Base-by-base conservation (phyloP, 2,329 filamentous ascomycete species). In the Penicillium psychrosexuale region DNA sequence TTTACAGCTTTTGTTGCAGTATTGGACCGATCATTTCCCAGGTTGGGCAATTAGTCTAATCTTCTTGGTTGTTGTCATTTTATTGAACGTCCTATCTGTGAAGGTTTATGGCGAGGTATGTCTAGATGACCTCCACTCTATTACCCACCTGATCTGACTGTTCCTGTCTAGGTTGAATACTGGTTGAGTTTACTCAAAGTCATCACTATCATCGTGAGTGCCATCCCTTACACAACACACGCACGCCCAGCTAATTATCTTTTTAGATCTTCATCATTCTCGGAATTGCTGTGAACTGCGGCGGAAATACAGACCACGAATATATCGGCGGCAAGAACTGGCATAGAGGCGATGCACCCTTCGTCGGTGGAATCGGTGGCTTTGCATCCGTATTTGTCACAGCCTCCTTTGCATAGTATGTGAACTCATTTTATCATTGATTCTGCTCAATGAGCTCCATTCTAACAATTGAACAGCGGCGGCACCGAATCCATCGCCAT, bases 401-500 rank as follows among this genome's bases (percentile, higher is more conserved):
- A 0, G 82, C 82, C n/a, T 78, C 75, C 52, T 87, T 87, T 66
- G 83, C 84, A 27, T 86, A 75, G 78, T 75, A 71, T 36, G 68
- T 61, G 31, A 11, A 12, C 22, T 22, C 6, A 27, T 31, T 13
- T 33, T 27, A 8, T 24, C 36, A 12, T 22, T 19, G 0, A 15
- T n/a, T 22, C 13, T 8, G 9, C 8, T 13, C 12, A 44, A 13
- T 15, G 2, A 33, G n/a, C 8, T 38, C 15, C 5, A 31, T 22
- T 30, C 30, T 40, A 47, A 36, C 52, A 51, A 12, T 48, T 24
- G 54, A 11, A 31, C 27, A 77, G 76, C 55, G 80, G 81, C 33
- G 85, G 84, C 49, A 86, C 83, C 2, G 84, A 87, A 68, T 83
- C 80, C 33, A 85, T 87, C 46, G 84, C 83, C 47, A 84, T 87